Conservation (phyloP, 108 stramenopile species). For the Cylindrotheca fusiformis region DNA sequence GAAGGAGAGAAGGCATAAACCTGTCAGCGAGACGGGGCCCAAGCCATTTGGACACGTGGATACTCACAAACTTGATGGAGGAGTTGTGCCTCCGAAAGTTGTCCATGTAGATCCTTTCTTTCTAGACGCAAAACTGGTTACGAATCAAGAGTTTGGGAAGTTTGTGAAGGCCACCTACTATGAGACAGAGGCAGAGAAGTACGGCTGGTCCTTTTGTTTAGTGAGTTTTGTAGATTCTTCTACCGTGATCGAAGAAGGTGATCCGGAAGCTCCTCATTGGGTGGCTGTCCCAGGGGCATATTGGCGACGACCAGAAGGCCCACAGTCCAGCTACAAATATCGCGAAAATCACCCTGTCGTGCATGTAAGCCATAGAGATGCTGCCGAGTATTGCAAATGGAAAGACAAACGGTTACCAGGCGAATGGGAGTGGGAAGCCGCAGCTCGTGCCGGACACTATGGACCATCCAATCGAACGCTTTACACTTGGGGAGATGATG, state of each 20-base stretch:
- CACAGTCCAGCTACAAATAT: conserved; percentile 69
- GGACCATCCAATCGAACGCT: conserved; percentile 76
- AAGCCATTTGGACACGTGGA: conserved; percentile 77
- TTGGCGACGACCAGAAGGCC: conserved; percentile 92
- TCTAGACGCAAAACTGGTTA: conserved; percentile 74
- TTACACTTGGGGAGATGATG: conserved; percentile 72
- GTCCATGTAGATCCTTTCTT: conserved; percentile 84
- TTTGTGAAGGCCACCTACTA: conserved; percentile 90
- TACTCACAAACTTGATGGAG: conserved; percentile 77
- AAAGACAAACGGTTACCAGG: conserved; percentile 82
- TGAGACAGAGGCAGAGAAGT: conserved; percentile 94
- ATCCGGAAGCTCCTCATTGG: conserved; percentile 87
- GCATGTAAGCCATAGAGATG: conserved; percentile 92
- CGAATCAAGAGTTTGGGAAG: conserved; percentile 87
- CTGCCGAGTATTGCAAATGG: conserved; percentile 94
- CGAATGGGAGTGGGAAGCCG: conserved; percentile 93
- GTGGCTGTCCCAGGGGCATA: conserved; percentile 88
- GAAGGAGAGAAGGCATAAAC: conserved; percentile 58
- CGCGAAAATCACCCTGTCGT: conserved; percentile 88
- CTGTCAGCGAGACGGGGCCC: conserved; percentile 45
- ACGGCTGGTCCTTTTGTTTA: conserved; percentile 92
- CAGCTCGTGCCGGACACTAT: conserved; percentile 76
- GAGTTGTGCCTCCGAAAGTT: conserved; percentile 70
- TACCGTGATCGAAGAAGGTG: conserved; percentile 49
- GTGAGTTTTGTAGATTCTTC: conserved; percentile 61